Evolutionary conservation across 768 basidiomycete species (phyloP).

Genomic region (Mycena epipterygia): DNA sequence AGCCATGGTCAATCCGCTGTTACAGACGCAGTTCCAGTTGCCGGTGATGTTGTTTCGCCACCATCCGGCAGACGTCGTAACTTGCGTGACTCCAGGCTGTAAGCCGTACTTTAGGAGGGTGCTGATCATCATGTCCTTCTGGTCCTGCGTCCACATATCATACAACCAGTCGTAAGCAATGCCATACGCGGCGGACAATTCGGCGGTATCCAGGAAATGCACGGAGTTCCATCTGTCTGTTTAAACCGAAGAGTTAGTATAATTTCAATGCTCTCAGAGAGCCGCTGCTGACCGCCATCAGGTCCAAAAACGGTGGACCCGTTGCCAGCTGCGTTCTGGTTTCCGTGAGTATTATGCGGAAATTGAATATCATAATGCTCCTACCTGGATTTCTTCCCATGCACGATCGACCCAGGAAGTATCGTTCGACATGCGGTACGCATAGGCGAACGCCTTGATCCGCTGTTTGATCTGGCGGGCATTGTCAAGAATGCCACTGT

Average conservation of each 20-base stretch:
- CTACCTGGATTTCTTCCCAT: constrained; percentile 85
- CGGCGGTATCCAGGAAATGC: constrained; percentile 95
- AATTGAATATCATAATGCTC: constrained; percentile 40
- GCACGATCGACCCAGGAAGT: constrained; percentile 91
- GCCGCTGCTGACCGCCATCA: no score
- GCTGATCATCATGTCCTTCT: constrained; percentile 76
- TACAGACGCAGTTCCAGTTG: constrained; percentile 99
- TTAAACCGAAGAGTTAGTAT: no score
- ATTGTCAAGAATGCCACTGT: constrained; percentile 92
- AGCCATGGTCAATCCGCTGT: constrained; percentile 89
- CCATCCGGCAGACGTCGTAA: constrained; percentile 73
- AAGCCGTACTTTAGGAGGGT: constrained; percentile 88
- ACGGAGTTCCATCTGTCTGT: constrained; percentile 87
- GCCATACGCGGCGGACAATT: constrained; percentile 88
- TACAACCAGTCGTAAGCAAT: constrained; percentile 98
- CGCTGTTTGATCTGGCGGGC: constrained; percentile 93
- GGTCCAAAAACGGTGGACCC: constrained; percentile 78
- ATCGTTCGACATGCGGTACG: constrained; percentile 91
- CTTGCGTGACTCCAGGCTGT: constrained; percentile 70
- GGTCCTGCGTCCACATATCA: constrained; percentile 81
- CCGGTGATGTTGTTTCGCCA: constrained; percentile 82
- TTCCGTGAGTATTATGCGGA: neutral
- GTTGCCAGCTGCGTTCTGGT: constrained; percentile 80
- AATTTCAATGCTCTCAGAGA: no score
- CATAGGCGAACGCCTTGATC: constrained; percentile 94